Base-by-base conservation (phyloP, 768 basidiomycete species). In the Agrocybe pediades region DNA sequence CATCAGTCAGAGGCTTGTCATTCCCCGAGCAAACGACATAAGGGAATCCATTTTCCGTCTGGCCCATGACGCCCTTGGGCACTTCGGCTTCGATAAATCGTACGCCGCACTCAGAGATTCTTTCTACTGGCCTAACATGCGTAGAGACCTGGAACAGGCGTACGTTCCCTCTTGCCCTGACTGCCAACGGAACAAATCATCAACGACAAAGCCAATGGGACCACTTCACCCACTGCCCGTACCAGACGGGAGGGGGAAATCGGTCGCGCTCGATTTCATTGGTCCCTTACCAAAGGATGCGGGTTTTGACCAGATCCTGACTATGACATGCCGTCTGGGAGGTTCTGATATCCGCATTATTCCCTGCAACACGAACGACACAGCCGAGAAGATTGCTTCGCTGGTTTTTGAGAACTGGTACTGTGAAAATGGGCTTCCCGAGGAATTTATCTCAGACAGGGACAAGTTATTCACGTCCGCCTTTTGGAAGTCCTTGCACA, bases 151-250 rank as follows among this genome's bases (percentile, higher is more conserved):
- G 0, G 69, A 69, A 43, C 9, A 45, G 0, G 36, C 59, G 3
- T 76, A 77, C 50, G 58, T 78, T 3, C 67, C 65, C 0, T 48
- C 56, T 0, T 71, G 72, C 48, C 11, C 43, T 0, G 60, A 66
- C 0, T 81, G 77, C 40, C 70, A 74, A 36, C 51, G 65, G 0
- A 71, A 76, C 59, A 79, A 80, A 54, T 54, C 61, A 0, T 25
- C 33, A 0, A 73, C 71, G 0, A 46, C 60, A 0, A 55, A 55
- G 6, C 57, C 58, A 24, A 24, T 45, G 5, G 26, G 43, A 8
- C 43, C 74, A 0, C 74, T 65, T 33, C 75, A 77, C 30, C 74
- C 71, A 0, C 65, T 76, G 49, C 71, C 68, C 0, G 69, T 75
- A 57, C 71, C 73, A 0, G 43, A 59, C 0, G 68, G 64, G n/a